Conservation (phyloP, 2,329 filamentous ascomycete genomes). For the Pseudocercospora pini-densiflorae region DNA sequence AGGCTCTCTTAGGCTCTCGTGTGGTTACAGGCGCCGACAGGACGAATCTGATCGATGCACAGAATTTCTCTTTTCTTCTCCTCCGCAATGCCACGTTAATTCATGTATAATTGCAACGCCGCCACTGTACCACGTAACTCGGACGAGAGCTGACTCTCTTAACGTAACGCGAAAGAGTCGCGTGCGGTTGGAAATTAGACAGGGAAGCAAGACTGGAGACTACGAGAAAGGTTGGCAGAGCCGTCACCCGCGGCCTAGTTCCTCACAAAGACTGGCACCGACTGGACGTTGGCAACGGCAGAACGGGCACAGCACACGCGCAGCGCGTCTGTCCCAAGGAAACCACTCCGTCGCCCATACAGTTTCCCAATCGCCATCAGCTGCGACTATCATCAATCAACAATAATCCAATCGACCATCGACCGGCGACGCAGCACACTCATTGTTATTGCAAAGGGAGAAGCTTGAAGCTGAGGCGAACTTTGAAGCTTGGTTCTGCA, state of each 20-base stretch:
- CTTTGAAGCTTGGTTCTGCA: background rate
- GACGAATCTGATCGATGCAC: background rate
- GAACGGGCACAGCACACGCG: background rate
- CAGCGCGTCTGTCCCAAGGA: background rate
- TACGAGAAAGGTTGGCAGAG: conserved; percentile 9
- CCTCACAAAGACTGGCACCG: background rate
- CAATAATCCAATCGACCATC: background rate
- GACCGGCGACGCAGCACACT: background rate
- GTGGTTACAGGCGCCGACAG: conserved; percentile 3
- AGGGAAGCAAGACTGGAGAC: background rate
- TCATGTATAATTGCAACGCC: conserved; percentile 4
- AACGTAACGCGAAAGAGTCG: background rate
- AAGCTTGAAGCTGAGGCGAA: conserved; percentile 1
- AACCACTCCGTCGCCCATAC: background rate
- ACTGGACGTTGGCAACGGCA: background rate
- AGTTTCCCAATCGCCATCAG: background rate
- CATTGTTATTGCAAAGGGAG: background rate
- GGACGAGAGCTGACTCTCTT: background rate
- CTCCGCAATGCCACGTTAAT: background rate
- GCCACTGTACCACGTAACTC: background rate
- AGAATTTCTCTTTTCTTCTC: background rate
- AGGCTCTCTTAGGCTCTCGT: background rate
- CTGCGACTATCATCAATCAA: background rate
- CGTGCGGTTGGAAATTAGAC: conserved; percentile 10
- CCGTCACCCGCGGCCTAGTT: background rate